Base-by-base conservation (phyloP, 805 yeast species). In the Saccharomycopsis sp. region DNA sequence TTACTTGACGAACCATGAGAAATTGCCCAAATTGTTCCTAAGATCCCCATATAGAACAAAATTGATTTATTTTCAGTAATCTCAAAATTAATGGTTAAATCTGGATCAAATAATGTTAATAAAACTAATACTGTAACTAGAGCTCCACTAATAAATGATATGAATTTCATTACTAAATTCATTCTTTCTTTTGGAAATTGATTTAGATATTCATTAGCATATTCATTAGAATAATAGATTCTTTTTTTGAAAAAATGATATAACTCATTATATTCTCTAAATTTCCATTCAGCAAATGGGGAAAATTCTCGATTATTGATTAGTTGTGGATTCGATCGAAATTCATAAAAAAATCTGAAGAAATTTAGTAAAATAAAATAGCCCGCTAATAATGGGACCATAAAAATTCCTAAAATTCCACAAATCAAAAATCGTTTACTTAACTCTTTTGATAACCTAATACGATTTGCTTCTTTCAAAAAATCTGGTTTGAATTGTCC, bases 211-310 rank as follows among this genome's bases (percentile, higher is more conserved):
- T 77, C 72, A 32, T 82, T 72, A 0, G 97, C 95, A 4, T 87
- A 77, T 13, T 74, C 82, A 23, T 76, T 71, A 38, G 96, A 84
- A 45, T 84, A 60, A 35, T 77, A 83, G 31, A 92, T 60, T 37
- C 99, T 66, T 50, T 79, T 76, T 42, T 76, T 76, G 60, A 92
- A 92, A 21, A 89, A 68, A 58, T 92, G 98, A 33, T 85, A 85
- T 6, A 92, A 66, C 55, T 92, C 99, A 58, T 92, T 92, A 55
- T 82, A 85, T 53, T 92, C 99, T 42, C 99, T 66, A 52, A 92
- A 71, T 55, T 80, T 85, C 97, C 97, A 92, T 52, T 83, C 88
- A 0, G 97, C 96, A 59, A 74, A 74, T 0, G 96, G 96, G 0
- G 97, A 85, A 55, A 86, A 92, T 51, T 87, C 94, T 35, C 98